phyloP scores from a whole-genome alignment of 192 early-diverging fungal genomes.

The Umbelopsis ramanniana region DNA sequence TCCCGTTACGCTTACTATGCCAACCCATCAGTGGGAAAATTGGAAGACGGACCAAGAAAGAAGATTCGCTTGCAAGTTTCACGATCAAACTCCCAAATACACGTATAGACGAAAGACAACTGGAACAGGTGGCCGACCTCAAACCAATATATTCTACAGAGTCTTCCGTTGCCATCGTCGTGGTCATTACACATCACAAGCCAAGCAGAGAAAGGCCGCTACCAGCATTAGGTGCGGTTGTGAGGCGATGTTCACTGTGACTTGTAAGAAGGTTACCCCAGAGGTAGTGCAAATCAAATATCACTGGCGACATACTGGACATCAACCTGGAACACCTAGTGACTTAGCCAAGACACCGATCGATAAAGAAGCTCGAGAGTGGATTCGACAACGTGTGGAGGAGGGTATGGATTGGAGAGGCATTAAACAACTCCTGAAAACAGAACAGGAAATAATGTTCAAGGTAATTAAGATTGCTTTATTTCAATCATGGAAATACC shows the following conservation, averaged over 20 bases:
- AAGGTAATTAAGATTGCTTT: not conserved
- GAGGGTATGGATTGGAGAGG: constrained; percentile 22
- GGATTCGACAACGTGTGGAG: constrained; percentile 21
- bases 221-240: constrained; percentile 12
- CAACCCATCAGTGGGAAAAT: constrained; percentile 18
- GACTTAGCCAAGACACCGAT: constrained; percentile 7
- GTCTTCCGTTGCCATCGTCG: constrained; percentile 18
- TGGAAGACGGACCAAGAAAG: constrained; percentile 20
- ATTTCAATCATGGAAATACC: not conserved
- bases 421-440: constrained; percentile 15
- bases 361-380: constrained; percentile 15
- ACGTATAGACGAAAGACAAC: constrained; percentile 18
- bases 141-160: constrained; percentile 13
- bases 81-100: constrained; percentile 20
- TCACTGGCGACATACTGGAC: constrained; percentile 19
- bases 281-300: constrained; percentile 15
- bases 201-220: constrained; percentile 2
- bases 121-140: constrained; percentile 14
- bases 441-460: constrained; percentile 17
- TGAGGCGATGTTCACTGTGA: constrained; percentile 17
- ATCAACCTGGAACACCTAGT: constrained; percentile 20
- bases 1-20: constrained; percentile 18
- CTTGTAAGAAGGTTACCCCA: constrained; percentile 8
- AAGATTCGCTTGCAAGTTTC: constrained; percentile 17
- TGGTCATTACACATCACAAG: constrained; percentile 15